Conservation (phyloP, 2,329 filamentous ascomycete genomes). For the Knufia fluminis region DNA sequence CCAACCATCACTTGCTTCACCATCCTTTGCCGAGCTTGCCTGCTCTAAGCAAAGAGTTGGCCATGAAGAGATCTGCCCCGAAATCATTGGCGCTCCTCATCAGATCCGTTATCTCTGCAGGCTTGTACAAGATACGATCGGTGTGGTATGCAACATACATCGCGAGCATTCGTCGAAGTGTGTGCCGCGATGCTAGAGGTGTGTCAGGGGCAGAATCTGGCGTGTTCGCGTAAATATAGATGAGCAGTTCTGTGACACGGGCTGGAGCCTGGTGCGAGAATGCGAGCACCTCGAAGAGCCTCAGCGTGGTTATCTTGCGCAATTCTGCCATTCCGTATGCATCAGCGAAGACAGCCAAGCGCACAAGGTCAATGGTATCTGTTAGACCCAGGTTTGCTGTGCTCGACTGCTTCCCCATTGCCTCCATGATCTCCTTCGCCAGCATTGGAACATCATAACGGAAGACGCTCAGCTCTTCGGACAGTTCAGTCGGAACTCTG, state of each 20-base stretch:
- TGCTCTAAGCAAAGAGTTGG: not conserved
- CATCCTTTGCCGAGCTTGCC: too few species aligned
- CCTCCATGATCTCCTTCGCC: not conserved
- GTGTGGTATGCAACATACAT: slow-evolving; percentile 35
- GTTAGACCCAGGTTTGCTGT: not conserved
- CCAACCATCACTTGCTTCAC: too few species aligned
- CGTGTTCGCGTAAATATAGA: slow-evolving; percentile 33
- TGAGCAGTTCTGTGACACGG: slow-evolving; percentile 31
- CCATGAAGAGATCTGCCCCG: not conserved
- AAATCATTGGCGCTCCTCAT: not conserved
- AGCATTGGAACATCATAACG: not conserved
- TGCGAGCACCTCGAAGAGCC: not conserved
- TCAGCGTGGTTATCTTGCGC: not conserved
- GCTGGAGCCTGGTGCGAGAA: slow-evolving; percentile 14
- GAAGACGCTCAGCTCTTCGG: not conserved
- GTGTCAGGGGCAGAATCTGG: slow-evolving; percentile 30
- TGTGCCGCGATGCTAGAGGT: slow-evolving; percentile 30
- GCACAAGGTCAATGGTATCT: not conserved
- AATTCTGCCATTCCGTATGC: not conserved
- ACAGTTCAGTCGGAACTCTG: not conserved
- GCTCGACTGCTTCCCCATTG: not conserved
- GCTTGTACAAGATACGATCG: slow-evolving; percentile 29
- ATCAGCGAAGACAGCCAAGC: not conserved
- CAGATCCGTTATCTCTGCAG: slow-evolving; percentile 8
- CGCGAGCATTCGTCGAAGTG: slow-evolving; percentile 30